Percentiles rank a stretch among this genome's conserved stretches.
phyloP scores from a whole-genome alignment of 1,284 basidiomycete genomes.

The Fomitopsis palustris region DNA sequence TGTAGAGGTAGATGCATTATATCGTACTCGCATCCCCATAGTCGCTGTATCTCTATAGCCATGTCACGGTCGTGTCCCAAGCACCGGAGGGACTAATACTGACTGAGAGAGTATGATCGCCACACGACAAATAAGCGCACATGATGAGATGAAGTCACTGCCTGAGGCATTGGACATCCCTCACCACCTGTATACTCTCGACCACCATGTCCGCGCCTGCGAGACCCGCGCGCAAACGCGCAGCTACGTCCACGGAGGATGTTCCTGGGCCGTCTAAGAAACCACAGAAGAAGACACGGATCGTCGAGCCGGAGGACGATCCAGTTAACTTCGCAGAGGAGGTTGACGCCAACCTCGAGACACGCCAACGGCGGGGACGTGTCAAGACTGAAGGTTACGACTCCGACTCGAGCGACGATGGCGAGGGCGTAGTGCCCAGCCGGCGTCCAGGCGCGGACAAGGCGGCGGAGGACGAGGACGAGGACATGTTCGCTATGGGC shows the following conservation, averaged over 20 bases:
- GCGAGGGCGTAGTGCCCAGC: constrained; percentile 83
- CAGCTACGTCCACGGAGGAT: constrained; percentile 43
- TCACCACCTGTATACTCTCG: neutral
- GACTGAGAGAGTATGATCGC: neutral
- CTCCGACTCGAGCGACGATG: constrained; percentile 90
- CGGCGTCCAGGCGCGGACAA: constrained; percentile 52
- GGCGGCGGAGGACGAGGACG: constrained; percentile 59
- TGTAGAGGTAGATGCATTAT: neutral
- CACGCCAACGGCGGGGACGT: constrained; percentile 54
- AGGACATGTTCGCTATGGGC: constrained; percentile 86
- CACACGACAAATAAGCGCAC: constrained; percentile 3
- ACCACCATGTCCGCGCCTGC: constrained; percentile 25
- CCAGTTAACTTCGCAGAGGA: constrained; percentile 71
- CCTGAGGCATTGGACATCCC: too few relatives aligned
- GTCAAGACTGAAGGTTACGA: constrained; percentile 90
- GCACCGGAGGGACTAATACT: too few relatives aligned
- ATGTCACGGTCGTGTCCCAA: neutral
- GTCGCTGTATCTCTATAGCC: neutral
- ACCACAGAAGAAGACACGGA: constrained; percentile 72
- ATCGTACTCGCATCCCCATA: neutral
- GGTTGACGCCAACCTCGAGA: constrained; percentile 70
- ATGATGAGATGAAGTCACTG: neutral
- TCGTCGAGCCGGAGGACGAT: constrained; percentile 74
- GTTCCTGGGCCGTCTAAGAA: constrained; percentile 23
- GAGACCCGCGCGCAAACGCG: constrained; percentile 52